Conservation (phyloP, 768 basidiomycete species). For the Hericium erinaceus region DNA sequence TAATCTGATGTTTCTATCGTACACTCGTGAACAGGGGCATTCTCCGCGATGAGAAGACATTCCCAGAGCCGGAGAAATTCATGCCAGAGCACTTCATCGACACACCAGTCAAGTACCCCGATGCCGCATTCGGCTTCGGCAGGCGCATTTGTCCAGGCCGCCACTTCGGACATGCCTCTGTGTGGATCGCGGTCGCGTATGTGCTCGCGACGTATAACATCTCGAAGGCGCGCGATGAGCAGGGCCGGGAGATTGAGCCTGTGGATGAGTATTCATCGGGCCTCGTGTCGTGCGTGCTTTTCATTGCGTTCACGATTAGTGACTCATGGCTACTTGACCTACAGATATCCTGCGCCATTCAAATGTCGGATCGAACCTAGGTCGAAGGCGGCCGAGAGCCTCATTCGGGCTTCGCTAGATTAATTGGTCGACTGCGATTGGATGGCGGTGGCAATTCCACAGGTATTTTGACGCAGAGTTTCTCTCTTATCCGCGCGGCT, state of each 20-base stretch:
- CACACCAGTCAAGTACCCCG: neutral
- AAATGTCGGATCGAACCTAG: neutral
- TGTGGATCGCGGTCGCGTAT: constrained; percentile 12
- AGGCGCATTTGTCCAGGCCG: constrained; percentile 12
- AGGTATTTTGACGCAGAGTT: too few species aligned
- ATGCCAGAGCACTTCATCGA: constrained; percentile 20
- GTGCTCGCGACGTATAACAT: constrained; percentile 11
- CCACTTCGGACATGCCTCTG: constrained; percentile 11
- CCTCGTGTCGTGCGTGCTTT: constrained; percentile 10
- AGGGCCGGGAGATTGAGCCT: constrained; percentile 12
- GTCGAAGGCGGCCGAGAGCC: neutral
- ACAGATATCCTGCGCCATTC: neutral
- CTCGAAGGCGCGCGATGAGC: constrained; percentile 6
- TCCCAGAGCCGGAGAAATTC: constrained; percentile 20
- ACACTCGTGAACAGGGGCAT: constrained; percentile 4
- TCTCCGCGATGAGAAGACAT: constrained; percentile 20
- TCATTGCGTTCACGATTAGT: constrained; percentile 6
- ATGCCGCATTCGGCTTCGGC: constrained; percentile 10
- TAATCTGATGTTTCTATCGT: neutral
- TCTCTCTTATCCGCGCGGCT: too few species aligned
- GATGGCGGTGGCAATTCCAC: too few species aligned
- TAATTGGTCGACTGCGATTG: too few species aligned
- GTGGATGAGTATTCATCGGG: constrained; percentile 8
- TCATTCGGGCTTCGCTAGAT: neutral
- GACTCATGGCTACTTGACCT: neutral